phyloP scores from a whole-genome alignment of 2,329 filamentous ascomycete species.

The Ophiostoma quercus region DNA sequence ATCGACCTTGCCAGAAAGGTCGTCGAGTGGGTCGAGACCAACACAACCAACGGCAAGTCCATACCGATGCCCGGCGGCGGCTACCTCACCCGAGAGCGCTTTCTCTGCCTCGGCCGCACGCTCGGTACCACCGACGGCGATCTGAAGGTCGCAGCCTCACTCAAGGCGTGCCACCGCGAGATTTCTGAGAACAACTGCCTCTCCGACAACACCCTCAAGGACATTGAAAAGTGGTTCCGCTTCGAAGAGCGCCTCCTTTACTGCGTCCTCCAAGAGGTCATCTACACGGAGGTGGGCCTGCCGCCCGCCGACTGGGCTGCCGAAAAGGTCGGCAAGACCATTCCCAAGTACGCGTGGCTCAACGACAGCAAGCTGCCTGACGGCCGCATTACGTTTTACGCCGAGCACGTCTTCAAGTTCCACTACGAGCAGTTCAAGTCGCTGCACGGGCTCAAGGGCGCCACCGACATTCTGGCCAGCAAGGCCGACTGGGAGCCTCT shows the following conservation, averaged over 20 bases:
- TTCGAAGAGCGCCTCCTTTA: conserved; percentile 29
- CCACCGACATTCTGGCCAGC: conserved; percentile 22
- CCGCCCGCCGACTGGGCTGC: conserved; percentile 26
- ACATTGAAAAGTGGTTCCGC: conserved; percentile 24
- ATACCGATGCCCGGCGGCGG: conserved; percentile 21
- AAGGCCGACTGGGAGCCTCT: conserved; percentile 22
- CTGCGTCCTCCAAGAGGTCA: conserved; percentile 28
- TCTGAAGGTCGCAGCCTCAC: background rate
- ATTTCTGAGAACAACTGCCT: background rate
- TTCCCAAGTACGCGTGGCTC: conserved; percentile 26
- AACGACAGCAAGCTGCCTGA: background rate
- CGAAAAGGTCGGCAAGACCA: conserved; percentile 11
- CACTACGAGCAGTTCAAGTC: conserved; percentile 27
- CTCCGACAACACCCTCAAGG: background rate
- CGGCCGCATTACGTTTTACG: conserved; percentile 20
- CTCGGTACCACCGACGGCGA: conserved; percentile 25
- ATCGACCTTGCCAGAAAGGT: conserved; percentile 32
- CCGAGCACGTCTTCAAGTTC: conserved; percentile 30
- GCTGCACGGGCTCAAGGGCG: conserved; percentile 21
- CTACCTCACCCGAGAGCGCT: conserved; percentile 22
- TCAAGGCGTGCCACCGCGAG: conserved; percentile 13
- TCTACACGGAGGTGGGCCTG: conserved; percentile 24
- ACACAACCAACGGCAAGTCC: background rate
- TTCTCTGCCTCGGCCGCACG: conserved; percentile 27
- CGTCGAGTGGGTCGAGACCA: conserved; percentile 10